Percentiles rank a stretch among this genome's conserved stretches.
Evolutionary conservation across 2,329 filamentous ascomycete genomes (phyloP).

Genomic region (Knufia fluminis): DNA sequence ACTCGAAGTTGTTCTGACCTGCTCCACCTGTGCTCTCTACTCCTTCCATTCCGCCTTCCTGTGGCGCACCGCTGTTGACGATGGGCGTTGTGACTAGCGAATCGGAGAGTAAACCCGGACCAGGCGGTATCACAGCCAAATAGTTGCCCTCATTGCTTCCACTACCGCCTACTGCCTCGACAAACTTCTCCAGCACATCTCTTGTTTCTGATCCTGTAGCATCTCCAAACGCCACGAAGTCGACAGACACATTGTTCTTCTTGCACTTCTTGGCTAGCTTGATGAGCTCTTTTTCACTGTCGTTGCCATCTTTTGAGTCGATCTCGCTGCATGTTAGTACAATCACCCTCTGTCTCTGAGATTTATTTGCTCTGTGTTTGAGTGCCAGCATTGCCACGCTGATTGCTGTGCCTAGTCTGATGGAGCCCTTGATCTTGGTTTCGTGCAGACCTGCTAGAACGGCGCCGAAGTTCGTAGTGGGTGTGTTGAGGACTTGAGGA

Average conservation of each 20-base stretch:
- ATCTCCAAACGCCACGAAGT: constrained; percentile 92
- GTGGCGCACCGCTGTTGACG: constrained; percentile 46
- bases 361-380: constrained; percentile 97
- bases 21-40: constrained; percentile 42
- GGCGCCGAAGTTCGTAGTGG: constrained; percentile 93
- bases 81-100: constrained; percentile 85
- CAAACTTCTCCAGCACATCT: constrained; percentile 85
- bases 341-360: constrained; percentile 91
- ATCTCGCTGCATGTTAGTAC: constrained; percentile 93
- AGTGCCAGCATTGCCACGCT: constrained; percentile 87
- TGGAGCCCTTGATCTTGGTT: constrained; percentile 84
- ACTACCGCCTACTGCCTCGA: constrained; percentile 74
- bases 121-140: constrained; percentile 81
- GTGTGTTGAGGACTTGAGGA: constrained; percentile 92
- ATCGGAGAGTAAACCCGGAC: constrained; percentile 85
- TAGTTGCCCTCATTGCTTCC: constrained; percentile 70
- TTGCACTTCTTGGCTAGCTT: constrained; percentile 97
- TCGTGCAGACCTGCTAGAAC: constrained; percentile 85
- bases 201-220: constrained; percentile 72
- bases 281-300: constrained; percentile 79
- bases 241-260: constrained; percentile 89
- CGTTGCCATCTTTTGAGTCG: constrained; percentile 39
- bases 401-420: constrained; percentile 85
- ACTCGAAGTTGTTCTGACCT: constrained; percentile 63
- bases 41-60: constrained; percentile 41